Base-by-base conservation (phyloP, 495 filamentous ascomycete species). In the Aspergillus heteromorphus region DNA sequence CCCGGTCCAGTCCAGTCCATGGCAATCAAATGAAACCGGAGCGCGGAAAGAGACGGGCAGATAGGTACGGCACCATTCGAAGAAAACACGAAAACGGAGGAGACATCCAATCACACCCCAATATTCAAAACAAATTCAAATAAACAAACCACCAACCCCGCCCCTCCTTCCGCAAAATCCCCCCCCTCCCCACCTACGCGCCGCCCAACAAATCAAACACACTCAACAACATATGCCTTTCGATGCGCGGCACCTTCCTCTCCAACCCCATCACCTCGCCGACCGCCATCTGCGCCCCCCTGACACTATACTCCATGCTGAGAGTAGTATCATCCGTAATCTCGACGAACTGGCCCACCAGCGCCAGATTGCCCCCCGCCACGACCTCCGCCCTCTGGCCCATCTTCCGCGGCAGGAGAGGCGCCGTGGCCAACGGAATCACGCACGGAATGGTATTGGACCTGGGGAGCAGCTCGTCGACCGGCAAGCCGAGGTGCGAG, bases 311-410 rank as follows among this genome's bases (percentile, higher is more conserved):
- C 50, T 74, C 73, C 45, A 73, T 64, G n/a, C 59, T 72, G 25
- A 70, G 66, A 6, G 67, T 63, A 4, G 68, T 71, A 57, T 75
- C 70, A 17, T 61, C 63, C 25, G 62, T 55, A 16, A 74, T 68
- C 56, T 77, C 73, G 7, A 66, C 68, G 58, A 69, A 77, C 55
- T 77, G 74, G 2, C 74, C 74, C 18, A 77, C 31, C 2, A 71
- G 51, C 1, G 67, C 74, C 8, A 75, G 16, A 53, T 77, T 77
- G 23, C 58, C 65, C 5, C 23, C 23, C 23, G 23, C 23, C 38
- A 73, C 60, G 11, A 77, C 65, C 5, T 55, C 34, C 36, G 74
- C 72, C 0, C 74, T 61, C 55, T 77, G 70, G 6, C 57, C 45
- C 0, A 21, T 25, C 10, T 45, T n/a, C 11, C 71, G 55, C 0